phyloP scores from a whole-genome alignment of 1,139 yeast species.

The Sugiyamaella neomexicana region DNA sequence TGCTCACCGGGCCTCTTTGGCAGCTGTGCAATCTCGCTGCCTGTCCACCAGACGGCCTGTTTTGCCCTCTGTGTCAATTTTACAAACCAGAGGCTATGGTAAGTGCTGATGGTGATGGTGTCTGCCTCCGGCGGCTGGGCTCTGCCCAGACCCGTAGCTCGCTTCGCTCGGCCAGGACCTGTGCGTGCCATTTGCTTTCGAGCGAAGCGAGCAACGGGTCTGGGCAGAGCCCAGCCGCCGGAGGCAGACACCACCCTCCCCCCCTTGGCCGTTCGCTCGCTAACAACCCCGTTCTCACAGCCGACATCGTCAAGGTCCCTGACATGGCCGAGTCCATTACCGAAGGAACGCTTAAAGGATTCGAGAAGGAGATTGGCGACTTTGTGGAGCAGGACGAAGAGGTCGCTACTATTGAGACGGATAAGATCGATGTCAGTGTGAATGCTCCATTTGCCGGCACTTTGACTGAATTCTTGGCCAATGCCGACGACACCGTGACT shows the following conservation, averaged over 20 bases:
- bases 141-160: not conserved
- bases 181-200: not conserved
- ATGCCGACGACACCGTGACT: constrained; percentile 89
- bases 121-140: not conserved
- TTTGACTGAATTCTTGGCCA: constrained; percentile 76
- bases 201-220: not conserved
- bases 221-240: not conserved
- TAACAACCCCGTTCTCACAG: constrained; percentile 15
- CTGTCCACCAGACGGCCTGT: constrained; percentile 8
- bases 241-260: not conserved
- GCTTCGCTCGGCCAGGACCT: not conserved
- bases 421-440: constrained; percentile 95
- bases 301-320: constrained; percentile 76
- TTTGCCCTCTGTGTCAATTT: constrained; percentile 6
- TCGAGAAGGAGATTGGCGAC: constrained; percentile 78
- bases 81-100: constrained; percentile 17
- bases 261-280: too few relatives aligned
- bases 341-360: constrained; percentile 90
- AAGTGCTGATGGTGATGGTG: not conserved
- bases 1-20: not conserved
- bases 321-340: constrained; percentile 99
- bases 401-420: constrained; percentile 96
- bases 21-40: constrained; percentile 4
- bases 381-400: constrained; percentile 85
- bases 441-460: constrained; percentile 94